Conservation (phyloP, 176 grass and related monocot species). For the Carex pumila region DNA sequence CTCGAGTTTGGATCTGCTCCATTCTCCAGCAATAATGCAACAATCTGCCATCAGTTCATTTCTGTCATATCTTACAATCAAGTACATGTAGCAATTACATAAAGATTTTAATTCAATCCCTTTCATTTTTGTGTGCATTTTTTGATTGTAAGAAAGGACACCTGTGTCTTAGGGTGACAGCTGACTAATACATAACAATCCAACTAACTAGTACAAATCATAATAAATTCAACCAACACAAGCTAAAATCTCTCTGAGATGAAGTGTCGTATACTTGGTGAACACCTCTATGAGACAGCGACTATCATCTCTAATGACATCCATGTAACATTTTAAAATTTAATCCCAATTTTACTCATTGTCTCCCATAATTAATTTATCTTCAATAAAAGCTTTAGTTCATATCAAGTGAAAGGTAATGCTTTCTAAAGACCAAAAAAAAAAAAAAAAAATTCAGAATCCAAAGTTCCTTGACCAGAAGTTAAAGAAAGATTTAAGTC, state of each 20-base stretch:
- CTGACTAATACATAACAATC: not conserved
- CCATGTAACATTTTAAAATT: not conserved
- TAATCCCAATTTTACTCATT: not conserved
- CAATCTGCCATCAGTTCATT: conserved; percentile 39
- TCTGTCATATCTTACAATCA: not conserved
- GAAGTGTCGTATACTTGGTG: not conserved
- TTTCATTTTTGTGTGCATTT: not conserved
- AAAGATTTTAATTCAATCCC: not conserved
- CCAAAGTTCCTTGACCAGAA: not conserved
- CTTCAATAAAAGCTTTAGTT: not conserved
- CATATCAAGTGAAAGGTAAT: not conserved
- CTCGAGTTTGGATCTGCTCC: conserved; percentile 55
- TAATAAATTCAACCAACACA: not conserved
- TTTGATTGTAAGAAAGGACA: not conserved
- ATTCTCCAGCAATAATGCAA: conserved; percentile 52
- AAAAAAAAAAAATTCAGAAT: not conserved
- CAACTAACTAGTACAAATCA: not conserved
- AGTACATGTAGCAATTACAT: not conserved
- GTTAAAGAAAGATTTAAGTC: not conserved
- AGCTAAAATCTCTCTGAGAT: not conserved
- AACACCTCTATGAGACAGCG: not conserved
- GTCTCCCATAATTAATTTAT: not conserved
- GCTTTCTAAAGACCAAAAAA: not conserved
- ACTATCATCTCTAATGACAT: not conserved
- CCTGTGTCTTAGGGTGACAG: not conserved